Percentiles rank a stretch among this genome's conserved stretches.
phyloP scores from a whole-genome alignment of 1,284 basidiomycete genomes.

The Neonothopanus nambi region DNA sequence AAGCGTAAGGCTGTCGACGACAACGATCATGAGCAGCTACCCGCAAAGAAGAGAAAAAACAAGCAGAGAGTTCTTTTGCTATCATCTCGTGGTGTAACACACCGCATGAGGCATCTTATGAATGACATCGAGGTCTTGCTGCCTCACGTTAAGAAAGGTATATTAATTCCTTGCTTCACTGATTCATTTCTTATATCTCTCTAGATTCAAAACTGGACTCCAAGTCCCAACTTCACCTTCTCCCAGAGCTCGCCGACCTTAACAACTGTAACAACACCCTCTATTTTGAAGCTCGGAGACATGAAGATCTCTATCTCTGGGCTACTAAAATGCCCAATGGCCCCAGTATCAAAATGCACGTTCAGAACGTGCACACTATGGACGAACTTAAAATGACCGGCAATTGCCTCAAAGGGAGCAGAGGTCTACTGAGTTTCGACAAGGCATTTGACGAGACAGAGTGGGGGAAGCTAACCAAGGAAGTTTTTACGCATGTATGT shows the following conservation, averaged over 20 bases:
- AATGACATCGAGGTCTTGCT: constrained; percentile 89
- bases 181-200: background rate
- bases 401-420: constrained; percentile 95
- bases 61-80: constrained; percentile 90
- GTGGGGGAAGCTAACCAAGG: constrained; percentile 90
- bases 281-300: constrained; percentile 95
- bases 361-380: constrained; percentile 99
- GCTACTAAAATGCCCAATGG: constrained; percentile 97
- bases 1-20: constrained; percentile 65
- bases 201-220: constrained; percentile 96
- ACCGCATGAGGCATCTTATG: constrained; percentile 97
- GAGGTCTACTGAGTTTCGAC: constrained; percentile 94
- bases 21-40: constrained; percentile 33
- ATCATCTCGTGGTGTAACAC: constrained; percentile 92
- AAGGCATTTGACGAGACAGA: constrained; percentile 87
- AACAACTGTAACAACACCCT: constrained; percentile 98
- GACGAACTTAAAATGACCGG: constrained; percentile 99
- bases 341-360: constrained; percentile 95
- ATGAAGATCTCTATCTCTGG: constrained; percentile 98
- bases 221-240: constrained; percentile 90
- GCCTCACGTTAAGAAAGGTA: constrained; percentile 97
- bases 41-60: constrained; percentile 66
- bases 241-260: constrained; percentile 97
- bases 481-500: constrained; percentile 94
- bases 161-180: constrained; percentile 23